Evolutionary conservation across 306 rosid species (phyloP).

Genomic region (Abrus pulchellus): DNA sequence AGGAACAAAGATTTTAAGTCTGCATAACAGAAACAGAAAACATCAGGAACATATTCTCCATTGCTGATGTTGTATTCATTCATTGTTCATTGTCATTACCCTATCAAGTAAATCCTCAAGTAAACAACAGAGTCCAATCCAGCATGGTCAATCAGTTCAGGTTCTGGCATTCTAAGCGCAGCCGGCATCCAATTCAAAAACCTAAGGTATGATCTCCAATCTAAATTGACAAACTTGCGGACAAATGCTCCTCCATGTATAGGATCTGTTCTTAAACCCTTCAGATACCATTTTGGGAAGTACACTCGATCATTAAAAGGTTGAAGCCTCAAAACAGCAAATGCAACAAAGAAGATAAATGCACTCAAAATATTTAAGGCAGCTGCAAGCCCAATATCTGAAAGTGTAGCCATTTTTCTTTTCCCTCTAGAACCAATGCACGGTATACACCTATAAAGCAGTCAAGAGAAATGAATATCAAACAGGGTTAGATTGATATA

Average conservation of each 20-base stretch:
- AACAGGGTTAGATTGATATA: conserved; percentile 6
- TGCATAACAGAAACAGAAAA: conserved; percentile 52
- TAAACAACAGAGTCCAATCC: conserved; percentile 97
- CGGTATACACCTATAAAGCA: conserved; percentile 56
- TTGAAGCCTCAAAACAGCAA: conserved; percentile 93
- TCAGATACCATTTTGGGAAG: conserved; percentile 96
- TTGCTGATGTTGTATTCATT: conserved; percentile 21
- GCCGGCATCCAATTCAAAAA: conserved; percentile 96
- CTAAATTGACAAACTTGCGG: conserved; percentile 83
- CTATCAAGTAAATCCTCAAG: conserved; percentile 91
- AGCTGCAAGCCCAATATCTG: conserved; percentile 82
- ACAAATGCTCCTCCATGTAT: conserved; percentile 73
- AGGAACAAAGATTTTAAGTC: conserved; percentile 97
- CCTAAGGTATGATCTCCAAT: conserved; percentile 75
- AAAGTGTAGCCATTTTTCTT: conserved; percentile 74
- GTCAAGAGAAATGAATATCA: conserved; percentile 1
- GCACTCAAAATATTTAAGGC: conserved; percentile 82
- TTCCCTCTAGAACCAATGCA: conserved; percentile 15
- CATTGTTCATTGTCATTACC: conserved; percentile 58
- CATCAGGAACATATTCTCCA: conserved; percentile 32
- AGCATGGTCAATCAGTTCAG: conserved; percentile 95
- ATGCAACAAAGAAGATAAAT: conserved; percentile 74
- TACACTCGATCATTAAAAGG: conserved; percentile 95
- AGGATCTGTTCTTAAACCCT: conserved; percentile 86
- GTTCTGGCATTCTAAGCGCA: conserved; percentile 95